A percentile compares a stretch with the other conserved stretches of the same genome.
Conservation (phyloP, 805 yeast genomes). For the Groenewaldozyma tartarivorans region DNA sequence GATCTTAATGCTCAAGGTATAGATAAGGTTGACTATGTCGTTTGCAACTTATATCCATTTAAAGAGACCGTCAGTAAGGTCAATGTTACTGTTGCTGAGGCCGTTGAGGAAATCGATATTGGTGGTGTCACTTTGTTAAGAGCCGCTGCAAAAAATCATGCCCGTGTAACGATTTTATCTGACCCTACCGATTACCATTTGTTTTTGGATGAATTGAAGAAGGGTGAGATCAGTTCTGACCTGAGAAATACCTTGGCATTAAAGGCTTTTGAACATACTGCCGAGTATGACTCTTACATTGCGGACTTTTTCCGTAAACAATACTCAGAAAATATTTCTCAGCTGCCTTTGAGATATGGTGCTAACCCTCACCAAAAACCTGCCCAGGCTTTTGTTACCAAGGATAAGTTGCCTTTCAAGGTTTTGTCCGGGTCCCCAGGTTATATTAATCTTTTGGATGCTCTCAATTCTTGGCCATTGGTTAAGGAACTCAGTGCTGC, state of each 20-base stretch:
- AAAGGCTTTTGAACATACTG: constrained; percentile 97
- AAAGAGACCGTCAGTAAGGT: constrained; percentile 94
- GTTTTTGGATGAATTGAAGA: constrained; percentile 70
- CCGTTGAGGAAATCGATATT: constrained; percentile 96
- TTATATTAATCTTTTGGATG: constrained; percentile 92
- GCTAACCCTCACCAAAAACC: constrained; percentile 99
- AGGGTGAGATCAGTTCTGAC: constrained; percentile 61
- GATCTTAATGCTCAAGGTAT: constrained; percentile 85
- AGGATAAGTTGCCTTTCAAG: constrained; percentile 87
- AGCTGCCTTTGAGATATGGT: constrained; percentile 93
- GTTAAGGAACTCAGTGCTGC: constrained; percentile 95
- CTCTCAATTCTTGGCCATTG: constrained; percentile 96
- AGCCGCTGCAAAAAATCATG: constrained; percentile 98
- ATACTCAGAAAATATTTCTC: constrained; percentile 82
- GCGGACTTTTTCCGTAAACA: constrained; percentile 96
- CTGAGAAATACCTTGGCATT: constrained; percentile 79
- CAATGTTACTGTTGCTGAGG: constrained; percentile 92
- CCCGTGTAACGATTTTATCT: constrained; percentile 88
- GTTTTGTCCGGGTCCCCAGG: constrained; percentile 95
- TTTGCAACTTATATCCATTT: constrained; percentile 96
- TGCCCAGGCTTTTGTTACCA: constrained; percentile 87
- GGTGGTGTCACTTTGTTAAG: constrained; percentile 96
- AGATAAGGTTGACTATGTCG: constrained; percentile 93
- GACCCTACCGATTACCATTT: constrained; percentile 91
- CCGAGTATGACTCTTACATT: constrained; percentile 92